Conservation (phyloP, 805 yeast species). For the Wickerhamomyces sydowiorum region DNA sequence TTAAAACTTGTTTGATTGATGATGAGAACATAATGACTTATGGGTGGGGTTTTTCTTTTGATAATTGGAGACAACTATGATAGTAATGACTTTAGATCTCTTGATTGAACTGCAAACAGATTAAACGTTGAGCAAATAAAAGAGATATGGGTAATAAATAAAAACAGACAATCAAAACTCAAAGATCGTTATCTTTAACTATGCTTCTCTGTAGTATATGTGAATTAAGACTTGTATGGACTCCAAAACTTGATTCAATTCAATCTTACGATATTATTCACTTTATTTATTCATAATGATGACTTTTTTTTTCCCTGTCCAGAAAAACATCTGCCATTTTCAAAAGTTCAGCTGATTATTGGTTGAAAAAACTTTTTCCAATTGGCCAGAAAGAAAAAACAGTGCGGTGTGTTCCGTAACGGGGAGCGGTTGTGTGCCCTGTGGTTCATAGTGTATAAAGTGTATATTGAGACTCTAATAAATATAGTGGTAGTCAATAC, state of each 20-base stretch:
- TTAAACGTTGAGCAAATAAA: too few species aligned
- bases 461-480: neutral
- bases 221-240: too few species aligned
- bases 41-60: neutral
- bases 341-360: conserved; percentile 1
- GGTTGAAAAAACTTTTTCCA: conserved; percentile 8
- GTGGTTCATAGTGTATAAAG: neutral
- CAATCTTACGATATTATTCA: conserved; percentile 2
- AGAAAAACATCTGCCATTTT: neutral
- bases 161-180: too few species aligned
- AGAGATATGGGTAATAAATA: too few species aligned
- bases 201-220: too few species aligned
- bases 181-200: too few species aligned
- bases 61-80: neutral
- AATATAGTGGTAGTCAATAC: neutral
- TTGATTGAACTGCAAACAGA: too few species aligned
- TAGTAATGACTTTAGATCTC: too few species aligned
- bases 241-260: too few species aligned
- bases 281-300: conserved; percentile 3
- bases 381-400: conserved; percentile 6
- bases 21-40: conserved; percentile 2
- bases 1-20: conserved; percentile 4
- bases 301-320: conserved; percentile 3
- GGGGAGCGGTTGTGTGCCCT: conserved; percentile 3
- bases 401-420: neutral